These are phyloP conservation scores for Teunomyces stri DNA, from an alignment of 805 yeast genomes.

Conservation along the genomic window DNA sequence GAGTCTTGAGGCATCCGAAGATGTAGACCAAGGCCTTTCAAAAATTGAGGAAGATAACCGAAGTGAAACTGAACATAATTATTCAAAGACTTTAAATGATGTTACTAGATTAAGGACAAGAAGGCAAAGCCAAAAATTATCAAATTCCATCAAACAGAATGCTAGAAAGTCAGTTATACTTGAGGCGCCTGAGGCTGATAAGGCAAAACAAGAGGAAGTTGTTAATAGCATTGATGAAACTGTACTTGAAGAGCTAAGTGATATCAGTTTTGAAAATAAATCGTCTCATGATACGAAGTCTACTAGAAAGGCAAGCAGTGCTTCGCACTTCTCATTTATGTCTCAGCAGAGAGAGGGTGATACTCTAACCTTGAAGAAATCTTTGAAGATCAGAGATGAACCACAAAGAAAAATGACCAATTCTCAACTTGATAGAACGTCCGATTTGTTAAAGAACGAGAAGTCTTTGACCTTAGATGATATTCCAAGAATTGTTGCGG, in stretches of 20 bases:
- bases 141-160: slow-evolving; percentile 53
- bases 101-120: slow-evolving; percentile 73
- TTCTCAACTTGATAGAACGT: slow-evolving; percentile 55
- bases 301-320: slow-evolving; percentile 18
- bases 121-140: slow-evolving; percentile 61
- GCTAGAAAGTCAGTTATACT: slow-evolving; percentile 66
- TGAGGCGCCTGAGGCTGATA: slow-evolving; percentile 57
- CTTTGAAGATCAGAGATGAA: slow-evolving; percentile 34
- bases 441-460: slow-evolving; percentile 72
- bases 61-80: slow-evolving; percentile 42
- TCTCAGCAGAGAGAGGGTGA: slow-evolving; percentile 26
- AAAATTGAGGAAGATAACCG: slow-evolving; percentile 4
- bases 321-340: slow-evolving; percentile 29
- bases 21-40: neutral
- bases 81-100: slow-evolving; percentile 69
- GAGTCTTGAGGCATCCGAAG: neutral
- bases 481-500: slow-evolving; percentile 94
- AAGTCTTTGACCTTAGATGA: slow-evolving; percentile 90
- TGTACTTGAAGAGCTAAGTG: slow-evolving; percentile 14
- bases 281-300: neutral
- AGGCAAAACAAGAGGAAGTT: slow-evolving; percentile 28
- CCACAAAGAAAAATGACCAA: slow-evolving; percentile 34
- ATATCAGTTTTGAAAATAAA: slow-evolving; percentile 7
- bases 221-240: slow-evolving; percentile 13
- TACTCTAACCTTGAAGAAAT: slow-evolving; percentile 22